These are phyloP conservation scores for Aeschynomene evenia DNA, from an alignment of 306 rosid species.

Conservation along the genomic window DNA sequence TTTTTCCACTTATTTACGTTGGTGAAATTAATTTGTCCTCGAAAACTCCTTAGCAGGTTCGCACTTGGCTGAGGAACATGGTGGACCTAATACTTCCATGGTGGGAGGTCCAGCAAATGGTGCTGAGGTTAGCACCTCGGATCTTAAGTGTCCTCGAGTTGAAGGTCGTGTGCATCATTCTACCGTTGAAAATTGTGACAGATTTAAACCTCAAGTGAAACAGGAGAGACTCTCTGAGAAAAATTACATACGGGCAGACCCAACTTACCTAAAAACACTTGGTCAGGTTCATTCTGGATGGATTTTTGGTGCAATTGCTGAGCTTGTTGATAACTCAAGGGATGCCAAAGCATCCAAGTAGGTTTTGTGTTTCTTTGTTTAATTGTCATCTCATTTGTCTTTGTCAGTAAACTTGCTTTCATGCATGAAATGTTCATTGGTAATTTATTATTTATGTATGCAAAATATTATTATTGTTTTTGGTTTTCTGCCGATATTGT, in stretches of 20 bases:
- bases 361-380: conserved; percentile 33
- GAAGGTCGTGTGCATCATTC: conserved; percentile 28
- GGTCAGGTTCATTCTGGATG: conserved; percentile 64
- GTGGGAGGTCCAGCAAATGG: conserved; percentile 28
- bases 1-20: background rate
- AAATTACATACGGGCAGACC: conserved; percentile 45
- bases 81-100: conserved; percentile 9
- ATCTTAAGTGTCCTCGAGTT: conserved; percentile 16
- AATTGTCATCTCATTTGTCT: background rate
- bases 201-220: conserved; percentile 18
- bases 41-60: conserved; percentile 33
- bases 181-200: conserved; percentile 24
- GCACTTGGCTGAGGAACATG: conserved; percentile 34
- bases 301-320: conserved; percentile 65
- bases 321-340: conserved; percentile 59
- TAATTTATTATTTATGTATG: too few relatives aligned
- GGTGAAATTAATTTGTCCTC: conserved; percentile 5
- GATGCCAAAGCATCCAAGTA: conserved; percentile 61
- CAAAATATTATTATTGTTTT: background rate
- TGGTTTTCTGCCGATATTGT: conserved; percentile 5
- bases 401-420: background rate
- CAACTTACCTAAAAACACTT: conserved; percentile 62
- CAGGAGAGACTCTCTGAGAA: conserved; percentile 23
- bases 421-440: background rate
- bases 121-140: conserved; percentile 17